These are phyloP conservation scores for Laguncularia racemosa DNA, from an alignment of 345 rosid genomes.

Conservation along the genomic window DNA sequence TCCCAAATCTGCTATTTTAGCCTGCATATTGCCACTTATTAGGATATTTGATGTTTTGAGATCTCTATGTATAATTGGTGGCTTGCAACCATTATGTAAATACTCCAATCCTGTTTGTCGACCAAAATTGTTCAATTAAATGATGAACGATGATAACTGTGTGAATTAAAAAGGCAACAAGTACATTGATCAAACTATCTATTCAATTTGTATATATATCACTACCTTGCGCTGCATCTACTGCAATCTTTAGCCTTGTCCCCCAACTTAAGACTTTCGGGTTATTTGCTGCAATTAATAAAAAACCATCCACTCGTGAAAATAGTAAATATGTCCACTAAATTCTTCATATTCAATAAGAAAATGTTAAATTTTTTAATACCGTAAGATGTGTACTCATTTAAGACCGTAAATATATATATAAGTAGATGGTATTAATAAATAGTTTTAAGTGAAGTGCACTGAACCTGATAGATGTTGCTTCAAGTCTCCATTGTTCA, in stretches of 20 bases:
- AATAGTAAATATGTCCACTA: neutral
- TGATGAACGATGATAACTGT: too few species aligned
- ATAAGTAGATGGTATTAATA: too few species aligned
- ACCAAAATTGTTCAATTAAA: neutral
- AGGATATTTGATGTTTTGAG: neutral
- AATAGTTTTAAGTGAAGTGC: too few species aligned
- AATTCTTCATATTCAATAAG: neutral
- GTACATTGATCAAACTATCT: too few species aligned
- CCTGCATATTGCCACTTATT: neutral
- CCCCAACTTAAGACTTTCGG: slow-evolving; percentile 29
- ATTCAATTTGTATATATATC: too few species aligned
- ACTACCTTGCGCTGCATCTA: slow-evolving; percentile 52
- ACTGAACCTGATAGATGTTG: neutral
- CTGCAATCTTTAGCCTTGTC: slow-evolving; percentile 33
- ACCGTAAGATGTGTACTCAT: too few species aligned
- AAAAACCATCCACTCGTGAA: neutral
- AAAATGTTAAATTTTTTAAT: too few species aligned
- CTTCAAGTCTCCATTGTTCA: neutral
- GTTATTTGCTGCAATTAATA: slow-evolving; percentile 13
- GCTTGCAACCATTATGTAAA: neutral
- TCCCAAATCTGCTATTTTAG: slow-evolving; percentile 30
- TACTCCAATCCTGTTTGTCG: neutral
- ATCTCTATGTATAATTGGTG: slow-evolving; percentile 17
- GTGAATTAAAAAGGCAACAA: too few species aligned
- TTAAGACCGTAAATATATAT: too few species aligned